Percentiles rank a stretch among this genome's conserved stretches.
phyloP scores from a whole-genome alignment of 352 stramenopile species.

The Pythium vanterpoolii region DNA sequence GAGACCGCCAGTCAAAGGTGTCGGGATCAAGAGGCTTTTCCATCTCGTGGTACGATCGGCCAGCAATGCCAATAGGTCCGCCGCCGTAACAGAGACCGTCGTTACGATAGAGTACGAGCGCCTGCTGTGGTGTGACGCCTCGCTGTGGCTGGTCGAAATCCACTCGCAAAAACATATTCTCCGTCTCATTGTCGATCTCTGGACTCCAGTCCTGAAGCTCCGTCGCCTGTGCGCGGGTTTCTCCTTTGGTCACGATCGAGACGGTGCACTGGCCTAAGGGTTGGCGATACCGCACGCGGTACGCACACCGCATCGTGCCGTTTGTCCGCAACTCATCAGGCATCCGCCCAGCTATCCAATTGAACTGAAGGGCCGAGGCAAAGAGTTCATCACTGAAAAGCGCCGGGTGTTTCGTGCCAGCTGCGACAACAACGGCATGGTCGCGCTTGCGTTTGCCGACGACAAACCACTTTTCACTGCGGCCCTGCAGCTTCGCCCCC shows the following conservation, averaged over 20 bases:
- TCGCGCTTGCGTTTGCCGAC: conserved; percentile 72
- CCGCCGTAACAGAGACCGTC: conserved; percentile 83
- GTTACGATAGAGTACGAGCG: conserved; percentile 79
- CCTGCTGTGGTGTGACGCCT: conserved; percentile 79
- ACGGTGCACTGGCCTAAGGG: conserved; percentile 58
- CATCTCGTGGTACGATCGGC: conserved; percentile 68
- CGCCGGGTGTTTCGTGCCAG: conserved; percentile 88
- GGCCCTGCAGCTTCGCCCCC: conserved; percentile 88
- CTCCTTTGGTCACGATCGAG: conserved; percentile 42
- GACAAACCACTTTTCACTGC: conserved; percentile 89
- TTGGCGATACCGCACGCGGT: conserved; percentile 82
- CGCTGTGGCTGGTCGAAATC: conserved; percentile 83
- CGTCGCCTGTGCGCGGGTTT: conserved; percentile 35
- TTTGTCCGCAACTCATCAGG: conserved; percentile 38
- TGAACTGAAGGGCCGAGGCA: conserved; percentile 70
- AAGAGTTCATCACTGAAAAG: conserved; percentile 89
- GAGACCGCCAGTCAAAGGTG: conserved; percentile 56
- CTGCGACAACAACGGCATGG: conserved; percentile 83
- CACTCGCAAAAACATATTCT: conserved; percentile 48
- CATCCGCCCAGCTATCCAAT: conserved; percentile 84
- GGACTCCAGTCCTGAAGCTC: conserved; percentile 52
- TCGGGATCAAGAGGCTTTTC: conserved; percentile 38
- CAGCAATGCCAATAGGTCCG: conserved; percentile 59
- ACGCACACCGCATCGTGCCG: conserved; percentile 59
- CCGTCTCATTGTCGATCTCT: conserved; percentile 6